Evolutionary conservation across 257 asterid genomes (phyloP).

Genomic region (Misopates orontium): DNA sequence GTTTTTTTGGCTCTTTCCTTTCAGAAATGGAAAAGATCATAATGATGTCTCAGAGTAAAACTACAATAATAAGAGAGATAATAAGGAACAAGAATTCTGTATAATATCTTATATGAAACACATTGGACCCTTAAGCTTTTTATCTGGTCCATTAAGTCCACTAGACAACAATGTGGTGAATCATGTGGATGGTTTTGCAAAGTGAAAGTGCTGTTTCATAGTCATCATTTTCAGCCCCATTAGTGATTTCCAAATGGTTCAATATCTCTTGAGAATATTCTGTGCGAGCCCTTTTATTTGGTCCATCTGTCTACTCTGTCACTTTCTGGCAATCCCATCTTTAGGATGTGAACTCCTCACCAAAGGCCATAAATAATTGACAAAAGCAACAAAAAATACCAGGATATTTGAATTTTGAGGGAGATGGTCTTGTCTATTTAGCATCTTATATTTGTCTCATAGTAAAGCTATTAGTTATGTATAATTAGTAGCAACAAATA

Average conservation of each 20-base stretch:
- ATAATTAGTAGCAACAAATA: too few relatives aligned
- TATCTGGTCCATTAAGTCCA: conserved; percentile 23
- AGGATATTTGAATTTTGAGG: too few relatives aligned
- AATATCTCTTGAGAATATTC: background rate
- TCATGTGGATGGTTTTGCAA: background rate
- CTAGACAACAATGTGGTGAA: background rate
- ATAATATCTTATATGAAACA: background rate
- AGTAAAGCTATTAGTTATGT: too few relatives aligned
- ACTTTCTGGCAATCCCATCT: background rate
- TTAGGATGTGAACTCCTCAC: too few relatives aligned
- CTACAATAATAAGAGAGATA: background rate
- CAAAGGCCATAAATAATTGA: too few relatives aligned
- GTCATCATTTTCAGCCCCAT: background rate
- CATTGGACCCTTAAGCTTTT: conserved; percentile 6
- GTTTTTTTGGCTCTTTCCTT: background rate
- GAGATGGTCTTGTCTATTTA: too few relatives aligned
- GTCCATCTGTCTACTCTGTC: background rate
- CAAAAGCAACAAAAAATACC: too few relatives aligned
- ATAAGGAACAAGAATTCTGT: background rate
- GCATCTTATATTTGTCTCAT: too few relatives aligned
- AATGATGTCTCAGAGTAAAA: background rate
- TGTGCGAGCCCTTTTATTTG: background rate
- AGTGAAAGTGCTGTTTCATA: background rate
- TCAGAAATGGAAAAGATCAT: background rate
- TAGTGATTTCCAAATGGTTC: conserved; percentile 3